Conservation (phyloP, 345 rosid genomes). For the Trapa bicornis region DNA sequence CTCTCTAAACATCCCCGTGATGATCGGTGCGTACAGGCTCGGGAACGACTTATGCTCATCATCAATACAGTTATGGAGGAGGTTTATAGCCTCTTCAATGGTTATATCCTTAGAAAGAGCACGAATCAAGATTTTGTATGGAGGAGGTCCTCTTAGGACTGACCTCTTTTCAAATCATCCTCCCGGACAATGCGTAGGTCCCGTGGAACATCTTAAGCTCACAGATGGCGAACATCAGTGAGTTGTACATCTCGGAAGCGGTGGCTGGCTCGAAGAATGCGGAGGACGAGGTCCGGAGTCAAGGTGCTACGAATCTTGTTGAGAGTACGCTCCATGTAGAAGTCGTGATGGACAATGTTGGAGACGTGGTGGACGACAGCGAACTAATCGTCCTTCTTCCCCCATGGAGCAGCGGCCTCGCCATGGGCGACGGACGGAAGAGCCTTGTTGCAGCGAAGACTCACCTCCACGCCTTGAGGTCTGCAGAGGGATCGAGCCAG, state of each 20-base stretch:
- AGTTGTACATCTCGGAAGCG: slow-evolving; percentile 46
- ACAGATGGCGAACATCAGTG: slow-evolving; percentile 68
- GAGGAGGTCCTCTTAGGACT: slow-evolving; percentile 58
- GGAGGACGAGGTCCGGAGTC: slow-evolving; percentile 64
- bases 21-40: slow-evolving; percentile 76
- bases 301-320: slow-evolving; percentile 38
- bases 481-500: background rate
- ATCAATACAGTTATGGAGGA: slow-evolving; percentile 54
- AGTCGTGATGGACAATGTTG: slow-evolving; percentile 63
- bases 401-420: background rate
- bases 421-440: background rate
- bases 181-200: slow-evolving; percentile 66
- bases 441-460: background rate
- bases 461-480: background rate
- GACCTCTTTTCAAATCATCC: slow-evolving; percentile 68
- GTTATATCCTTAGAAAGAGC: slow-evolving; percentile 69
- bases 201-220: slow-evolving; percentile 77
- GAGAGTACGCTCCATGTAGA: slow-evolving; percentile 72
- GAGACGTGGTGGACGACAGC: slow-evolving; percentile 70
- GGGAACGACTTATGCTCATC: slow-evolving; percentile 88
- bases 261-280: slow-evolving; percentile 72
- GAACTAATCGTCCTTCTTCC: slow-evolving; percentile 57
- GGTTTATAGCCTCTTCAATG: slow-evolving; percentile 66
- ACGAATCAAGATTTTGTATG: slow-evolving; percentile 63
- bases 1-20: slow-evolving; percentile 65